Evolutionary conservation across 116 monocot genomes (phyloP).

Genomic region (Dioscorea cayenensis): DNA sequence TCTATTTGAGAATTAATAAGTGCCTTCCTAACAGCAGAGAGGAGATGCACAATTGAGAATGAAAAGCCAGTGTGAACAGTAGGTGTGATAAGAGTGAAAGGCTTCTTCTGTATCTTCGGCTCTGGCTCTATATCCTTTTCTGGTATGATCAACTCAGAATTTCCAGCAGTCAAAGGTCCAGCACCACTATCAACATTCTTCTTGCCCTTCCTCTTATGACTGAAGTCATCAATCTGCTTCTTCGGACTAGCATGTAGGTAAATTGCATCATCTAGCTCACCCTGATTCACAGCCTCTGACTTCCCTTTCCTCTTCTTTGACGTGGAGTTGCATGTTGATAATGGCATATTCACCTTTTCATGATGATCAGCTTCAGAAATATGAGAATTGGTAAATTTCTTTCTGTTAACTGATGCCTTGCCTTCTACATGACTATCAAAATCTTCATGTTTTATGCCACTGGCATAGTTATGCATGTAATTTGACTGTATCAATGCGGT

Average conservation of each 20-base stretch:
- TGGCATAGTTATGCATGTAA: constrained; percentile 22
- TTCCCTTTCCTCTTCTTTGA: constrained; percentile 46
- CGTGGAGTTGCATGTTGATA: constrained; percentile 25
- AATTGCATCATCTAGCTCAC: constrained; percentile 25
- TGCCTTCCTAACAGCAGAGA: constrained; percentile 75
- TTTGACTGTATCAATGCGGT: constrained; percentile 10
- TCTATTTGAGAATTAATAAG: constrained; percentile 43
- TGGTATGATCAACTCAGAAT: constrained; percentile 21
- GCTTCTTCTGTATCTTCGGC: constrained; percentile 46
- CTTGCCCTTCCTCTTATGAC: constrained; percentile 68
- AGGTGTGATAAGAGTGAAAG: constrained; percentile 65
- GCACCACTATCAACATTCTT: constrained; percentile 35
- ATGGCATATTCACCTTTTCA: constrained; percentile 23
- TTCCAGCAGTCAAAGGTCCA: constrained; percentile 14
- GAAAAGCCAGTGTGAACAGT: constrained; percentile 83
- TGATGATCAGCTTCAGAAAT: constrained; percentile 11
- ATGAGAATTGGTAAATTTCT: constrained; percentile 11
- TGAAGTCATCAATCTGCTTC: constrained; percentile 31
- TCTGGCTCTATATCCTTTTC: constrained; percentile 48
- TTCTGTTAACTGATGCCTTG: constrained; percentile 14
- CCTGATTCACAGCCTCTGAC: constrained; percentile 14
- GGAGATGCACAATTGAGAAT: constrained; percentile 93
- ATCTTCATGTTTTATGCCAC: constrained; percentile 19
- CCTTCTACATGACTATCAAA: background rate
- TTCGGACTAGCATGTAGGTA: constrained; percentile 26